phyloP scores from a whole-genome alignment of 805 yeast species.

The Kodamaea nitidulidarum region DNA sequence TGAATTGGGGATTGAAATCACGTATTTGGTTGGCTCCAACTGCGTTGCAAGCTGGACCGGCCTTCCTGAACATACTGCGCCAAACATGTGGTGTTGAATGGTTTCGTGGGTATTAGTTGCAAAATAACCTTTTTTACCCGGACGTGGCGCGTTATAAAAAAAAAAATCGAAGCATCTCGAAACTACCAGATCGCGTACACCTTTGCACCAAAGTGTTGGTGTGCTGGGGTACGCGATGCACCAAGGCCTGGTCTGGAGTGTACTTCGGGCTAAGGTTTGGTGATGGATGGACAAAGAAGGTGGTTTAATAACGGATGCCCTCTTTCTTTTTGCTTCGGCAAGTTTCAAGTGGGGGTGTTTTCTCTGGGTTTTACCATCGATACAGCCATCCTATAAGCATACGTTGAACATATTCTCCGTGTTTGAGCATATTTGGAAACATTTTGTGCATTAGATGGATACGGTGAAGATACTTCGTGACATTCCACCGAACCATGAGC shows the following conservation, averaged over 20 bases:
- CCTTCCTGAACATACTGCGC: constrained; percentile 72
- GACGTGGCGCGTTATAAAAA: background rate
- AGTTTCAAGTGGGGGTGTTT: constrained; percentile 7
- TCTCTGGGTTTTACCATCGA: constrained; percentile 32
- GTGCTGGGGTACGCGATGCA: background rate
- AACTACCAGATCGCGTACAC: constrained; percentile 2
- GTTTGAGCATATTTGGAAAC: constrained; percentile 40
- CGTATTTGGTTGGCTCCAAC: constrained; percentile 64
- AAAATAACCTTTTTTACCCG: constrained; percentile 9
- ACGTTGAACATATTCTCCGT: constrained; percentile 81
- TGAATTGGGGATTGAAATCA: constrained; percentile 59
- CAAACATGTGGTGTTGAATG: constrained; percentile 50
- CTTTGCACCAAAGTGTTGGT: constrained; percentile 7
- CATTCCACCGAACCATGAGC: constrained; percentile 31
- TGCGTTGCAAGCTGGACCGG: constrained; percentile 58
- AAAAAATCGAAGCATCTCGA: background rate
- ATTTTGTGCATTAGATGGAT: constrained; percentile 54
- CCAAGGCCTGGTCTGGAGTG: constrained; percentile 10
- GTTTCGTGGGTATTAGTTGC: constrained; percentile 2
- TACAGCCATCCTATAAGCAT: constrained; percentile 62
- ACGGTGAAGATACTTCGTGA: constrained; percentile 74
- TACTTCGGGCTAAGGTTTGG: too few species aligned
- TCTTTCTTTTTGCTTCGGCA: constrained; percentile 3
- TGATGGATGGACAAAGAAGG: constrained; percentile 20
- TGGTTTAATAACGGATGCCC: constrained; percentile 8